These are phyloP conservation scores for Linum lewisii DNA, from an alignment of 345 rosid species.

Conservation along the genomic window DNA sequence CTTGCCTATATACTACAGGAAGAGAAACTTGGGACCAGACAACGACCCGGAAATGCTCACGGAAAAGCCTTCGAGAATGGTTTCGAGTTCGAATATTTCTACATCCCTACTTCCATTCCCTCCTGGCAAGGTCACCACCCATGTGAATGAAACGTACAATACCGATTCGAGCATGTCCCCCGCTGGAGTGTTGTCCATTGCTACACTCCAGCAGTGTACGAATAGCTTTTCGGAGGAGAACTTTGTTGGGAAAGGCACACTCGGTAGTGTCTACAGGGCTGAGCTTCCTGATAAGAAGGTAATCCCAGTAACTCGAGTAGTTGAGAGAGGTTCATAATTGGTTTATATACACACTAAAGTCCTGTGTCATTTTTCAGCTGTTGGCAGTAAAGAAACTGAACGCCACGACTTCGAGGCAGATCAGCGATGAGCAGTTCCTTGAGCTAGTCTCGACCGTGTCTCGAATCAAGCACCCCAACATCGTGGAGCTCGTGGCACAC, in stretches of 20 bases:
- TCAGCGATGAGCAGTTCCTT: slow-evolving; percentile 52
- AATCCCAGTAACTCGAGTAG: too few relatives aligned
- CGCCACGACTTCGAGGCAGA: slow-evolving; percentile 31
- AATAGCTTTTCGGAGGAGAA: slow-evolving; percentile 64
- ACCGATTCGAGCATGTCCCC: slow-evolving; percentile 26
- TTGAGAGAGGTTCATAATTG: too few relatives aligned
- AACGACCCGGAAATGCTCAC: slow-evolving; percentile 19
- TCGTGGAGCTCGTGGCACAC: slow-evolving; percentile 72
- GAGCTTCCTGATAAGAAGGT: slow-evolving; percentile 81
- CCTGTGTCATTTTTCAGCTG: slow-evolving; percentile 26
- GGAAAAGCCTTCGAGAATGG: too few relatives aligned
- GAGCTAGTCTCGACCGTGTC: slow-evolving; percentile 43
- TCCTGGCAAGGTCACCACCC: slow-evolving; percentile 29
- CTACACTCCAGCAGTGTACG: slow-evolving; percentile 80
- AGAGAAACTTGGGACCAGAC: slow-evolving; percentile 16
- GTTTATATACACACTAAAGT: too few relatives aligned
- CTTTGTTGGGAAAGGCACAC: slow-evolving; percentile 66
- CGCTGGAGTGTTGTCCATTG: slow-evolving; percentile 44
- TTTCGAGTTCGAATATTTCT: too few relatives aligned
- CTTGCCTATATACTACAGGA: slow-evolving; percentile 38
- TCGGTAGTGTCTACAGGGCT: slow-evolving; percentile 67
- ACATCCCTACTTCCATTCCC: slow-evolving; percentile 30
- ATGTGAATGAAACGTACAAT: slow-evolving; percentile 26
- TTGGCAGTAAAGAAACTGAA: slow-evolving; percentile 83
- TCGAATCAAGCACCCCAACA: slow-evolving; percentile 51